Percentiles rank a stretch among this genome's conserved stretches.
Evolutionary conservation across 345 rosid genomes (phyloP).

Genomic region (Gossypium turneri): DNA sequence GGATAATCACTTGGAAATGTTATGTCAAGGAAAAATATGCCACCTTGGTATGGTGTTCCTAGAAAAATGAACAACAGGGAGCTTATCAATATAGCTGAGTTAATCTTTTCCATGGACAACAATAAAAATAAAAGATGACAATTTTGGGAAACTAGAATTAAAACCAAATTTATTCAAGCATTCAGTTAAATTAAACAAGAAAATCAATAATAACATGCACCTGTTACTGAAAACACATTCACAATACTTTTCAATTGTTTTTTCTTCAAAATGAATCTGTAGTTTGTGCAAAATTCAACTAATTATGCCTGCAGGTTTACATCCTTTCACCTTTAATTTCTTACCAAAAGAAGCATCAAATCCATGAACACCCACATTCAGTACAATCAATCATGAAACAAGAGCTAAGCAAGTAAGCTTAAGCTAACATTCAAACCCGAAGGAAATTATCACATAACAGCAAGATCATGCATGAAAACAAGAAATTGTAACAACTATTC

Average conservation of each 20-base stretch:
- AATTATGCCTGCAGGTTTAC: background rate
- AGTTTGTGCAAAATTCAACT: background rate
- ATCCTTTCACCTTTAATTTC: background rate
- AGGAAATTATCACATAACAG: background rate
- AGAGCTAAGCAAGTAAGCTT: background rate
- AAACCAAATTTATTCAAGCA: background rate
- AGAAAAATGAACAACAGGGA: background rate
- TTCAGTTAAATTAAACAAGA: background rate
- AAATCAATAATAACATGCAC: background rate
- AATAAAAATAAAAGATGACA: background rate
- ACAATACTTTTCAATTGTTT: background rate
- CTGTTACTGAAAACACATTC: conserved; percentile 1
- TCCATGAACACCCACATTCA: background rate
- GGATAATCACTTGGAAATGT: conserved; percentile 82
- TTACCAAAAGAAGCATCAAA: background rate
- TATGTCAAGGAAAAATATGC: conserved; percentile 77
- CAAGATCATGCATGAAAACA: background rate
- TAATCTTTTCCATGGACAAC: background rate
- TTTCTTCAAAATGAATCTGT: background rate
- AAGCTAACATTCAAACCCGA: background rate
- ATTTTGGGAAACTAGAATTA: background rate
- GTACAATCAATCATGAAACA: background rate
- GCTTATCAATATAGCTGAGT: background rate
- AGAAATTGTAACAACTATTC: background rate
- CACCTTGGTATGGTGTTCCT: conserved; percentile 92